Evolutionary conservation across 176 grass and related monocot genomes (phyloP).

Genomic region (Puya raimondii): DNA sequence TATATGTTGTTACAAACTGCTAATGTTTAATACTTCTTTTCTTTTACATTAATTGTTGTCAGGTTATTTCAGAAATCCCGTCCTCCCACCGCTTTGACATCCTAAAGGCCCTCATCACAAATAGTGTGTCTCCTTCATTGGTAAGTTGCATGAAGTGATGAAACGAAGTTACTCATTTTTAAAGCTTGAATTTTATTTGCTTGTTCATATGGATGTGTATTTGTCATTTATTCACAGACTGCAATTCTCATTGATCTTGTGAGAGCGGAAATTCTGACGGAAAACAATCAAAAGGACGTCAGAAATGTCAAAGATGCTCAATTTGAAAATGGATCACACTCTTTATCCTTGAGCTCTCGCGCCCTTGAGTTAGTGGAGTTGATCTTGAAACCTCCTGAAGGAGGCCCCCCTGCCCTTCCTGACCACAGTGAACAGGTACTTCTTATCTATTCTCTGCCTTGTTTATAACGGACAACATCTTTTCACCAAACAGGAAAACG

Average conservation of each 20-base stretch:
- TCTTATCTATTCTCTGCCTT: constrained; percentile 14
- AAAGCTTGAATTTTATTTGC: constrained; percentile 13
- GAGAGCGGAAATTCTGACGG: constrained; percentile 42
- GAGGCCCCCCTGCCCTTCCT: constrained; percentile 62
- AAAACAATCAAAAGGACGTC: constrained; percentile 22
- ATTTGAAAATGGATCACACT: constrained; percentile 12
- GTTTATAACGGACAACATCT: constrained; percentile 1
- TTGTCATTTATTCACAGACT: constrained; percentile 37
- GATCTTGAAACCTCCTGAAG: constrained; percentile 70
- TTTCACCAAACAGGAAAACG: background rate
- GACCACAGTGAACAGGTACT: constrained; percentile 63
- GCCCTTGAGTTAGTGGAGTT: constrained; percentile 52
- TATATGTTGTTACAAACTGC: no score
- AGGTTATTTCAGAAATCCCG: constrained; percentile 66
- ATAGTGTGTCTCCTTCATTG: constrained; percentile 59
- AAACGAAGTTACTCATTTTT: background rate
- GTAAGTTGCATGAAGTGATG: constrained; percentile 21
- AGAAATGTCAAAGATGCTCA: constrained; percentile 18
- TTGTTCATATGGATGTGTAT: constrained; percentile 7
- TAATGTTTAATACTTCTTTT: background rate
- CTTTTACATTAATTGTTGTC: constrained; percentile 23
- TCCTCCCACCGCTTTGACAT: constrained; percentile 63
- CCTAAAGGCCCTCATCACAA: constrained; percentile 51
- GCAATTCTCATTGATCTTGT: constrained; percentile 82
- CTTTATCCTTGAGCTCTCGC: constrained; percentile 33